These are phyloP conservation scores for Coemansia sp. DNA, from an alignment of 192 early-diverging fungal species.

Conservation along the genomic window DNA sequence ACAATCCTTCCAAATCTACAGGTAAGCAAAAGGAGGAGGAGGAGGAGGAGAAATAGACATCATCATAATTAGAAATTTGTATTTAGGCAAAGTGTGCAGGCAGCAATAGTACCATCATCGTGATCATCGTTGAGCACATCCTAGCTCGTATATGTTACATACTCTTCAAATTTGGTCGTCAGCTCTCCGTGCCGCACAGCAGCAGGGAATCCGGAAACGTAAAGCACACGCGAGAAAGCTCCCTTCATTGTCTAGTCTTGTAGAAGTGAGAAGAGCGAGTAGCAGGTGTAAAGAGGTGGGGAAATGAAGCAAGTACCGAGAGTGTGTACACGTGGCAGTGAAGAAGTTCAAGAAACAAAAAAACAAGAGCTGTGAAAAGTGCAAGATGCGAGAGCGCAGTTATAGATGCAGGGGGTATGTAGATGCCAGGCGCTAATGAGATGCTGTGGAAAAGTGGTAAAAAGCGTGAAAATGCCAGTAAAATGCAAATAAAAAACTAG, in stretches of 20 bases:
- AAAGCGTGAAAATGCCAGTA: not conserved
- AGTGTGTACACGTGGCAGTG: not conserved
- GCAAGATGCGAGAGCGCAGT: not conserved
- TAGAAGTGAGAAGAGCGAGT: not conserved
- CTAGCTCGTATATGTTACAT: slow-evolving; percentile 1
- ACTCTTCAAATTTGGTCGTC: slow-evolving; percentile 47
- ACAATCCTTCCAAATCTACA: slow-evolving; percentile 51
- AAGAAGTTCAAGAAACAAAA: not conserved
- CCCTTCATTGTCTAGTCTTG: slow-evolving; percentile 17
- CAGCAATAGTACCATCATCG: not conserved
- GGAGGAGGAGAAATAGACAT: not conserved
- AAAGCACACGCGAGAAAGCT: slow-evolving; percentile 33
- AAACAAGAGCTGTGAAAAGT: not conserved
- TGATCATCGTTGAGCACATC: not conserved
- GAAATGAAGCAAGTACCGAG: not conserved
- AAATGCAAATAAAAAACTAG: slow-evolving; percentile 8
- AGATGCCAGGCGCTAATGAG: not conserved
- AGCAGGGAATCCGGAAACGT: slow-evolving; percentile 38
- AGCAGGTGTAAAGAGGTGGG: not conserved
- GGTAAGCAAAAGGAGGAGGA: not conserved
- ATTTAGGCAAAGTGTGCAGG: not conserved
- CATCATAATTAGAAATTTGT: not conserved
- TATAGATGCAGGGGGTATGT: not conserved
- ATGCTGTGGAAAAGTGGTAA: not conserved
- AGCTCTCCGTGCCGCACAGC: slow-evolving; percentile 36